Percentiles rank a stretch among this genome's conserved stretches.
These are phyloP conservation scores for Leccinum subgranulosum DNA, from an alignment of 768 basidiomycete species.

Conservation along the genomic window DNA sequence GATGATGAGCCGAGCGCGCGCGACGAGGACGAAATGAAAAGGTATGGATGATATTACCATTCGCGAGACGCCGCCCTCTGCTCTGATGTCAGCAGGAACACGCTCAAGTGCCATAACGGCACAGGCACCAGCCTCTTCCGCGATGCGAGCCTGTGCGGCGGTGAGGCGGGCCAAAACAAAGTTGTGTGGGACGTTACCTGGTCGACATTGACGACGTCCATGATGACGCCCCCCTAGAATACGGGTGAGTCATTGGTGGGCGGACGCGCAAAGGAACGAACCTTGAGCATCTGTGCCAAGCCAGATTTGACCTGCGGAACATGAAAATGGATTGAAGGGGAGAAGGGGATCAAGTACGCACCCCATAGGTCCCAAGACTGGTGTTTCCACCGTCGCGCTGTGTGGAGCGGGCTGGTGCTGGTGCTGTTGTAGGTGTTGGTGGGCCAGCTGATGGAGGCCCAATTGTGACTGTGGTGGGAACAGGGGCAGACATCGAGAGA, in stretches of 20 bases:
- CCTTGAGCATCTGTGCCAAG: constrained; percentile 96
- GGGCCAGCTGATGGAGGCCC: no score
- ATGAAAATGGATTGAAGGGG: not conserved
- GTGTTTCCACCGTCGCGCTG: constrained; percentile 50
- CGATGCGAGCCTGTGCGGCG: constrained; percentile 77
- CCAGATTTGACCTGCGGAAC: constrained; percentile 79
- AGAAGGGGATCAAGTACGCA: constrained; percentile 29
- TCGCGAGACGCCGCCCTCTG: constrained; percentile 88
- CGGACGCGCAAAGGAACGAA: constrained; percentile 24
- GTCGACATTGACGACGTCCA: constrained; percentile 90
- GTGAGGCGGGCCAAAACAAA: constrained; percentile 9
- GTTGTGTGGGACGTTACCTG: constrained; percentile 34
- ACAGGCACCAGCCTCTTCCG: constrained; percentile 95
- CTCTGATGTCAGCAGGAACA: constrained; percentile 93
- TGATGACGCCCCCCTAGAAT: constrained; percentile 77
- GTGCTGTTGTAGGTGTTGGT: not conserved
- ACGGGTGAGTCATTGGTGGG: not conserved
- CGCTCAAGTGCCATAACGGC: constrained; percentile 97
- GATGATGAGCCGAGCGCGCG: not conserved
- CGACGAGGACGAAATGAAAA: not conserved
- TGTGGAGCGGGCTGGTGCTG: constrained; percentile 52
- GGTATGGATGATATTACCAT: constrained; percentile 60
- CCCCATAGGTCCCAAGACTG: constrained; percentile 71
- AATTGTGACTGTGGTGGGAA: not conserved
- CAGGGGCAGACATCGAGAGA: constrained; percentile 15